phyloP scores from a whole-genome alignment of 306 rosid species.

The Gastrolobium villosum region DNA sequence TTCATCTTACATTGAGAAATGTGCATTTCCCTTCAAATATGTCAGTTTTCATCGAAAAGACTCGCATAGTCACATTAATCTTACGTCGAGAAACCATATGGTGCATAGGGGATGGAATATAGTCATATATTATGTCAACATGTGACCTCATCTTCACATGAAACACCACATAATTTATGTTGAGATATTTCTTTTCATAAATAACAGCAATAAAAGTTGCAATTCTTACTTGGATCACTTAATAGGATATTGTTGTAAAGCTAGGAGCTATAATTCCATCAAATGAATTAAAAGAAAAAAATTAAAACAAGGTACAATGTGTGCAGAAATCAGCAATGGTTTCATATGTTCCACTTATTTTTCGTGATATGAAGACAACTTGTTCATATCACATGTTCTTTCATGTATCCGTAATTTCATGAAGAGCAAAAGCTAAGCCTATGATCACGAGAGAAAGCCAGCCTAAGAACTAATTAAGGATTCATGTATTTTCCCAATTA shows the following conservation, averaged over 20 bases:
- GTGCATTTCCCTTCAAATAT: background rate
- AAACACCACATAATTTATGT: background rate
- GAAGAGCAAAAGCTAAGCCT: conserved; percentile 21
- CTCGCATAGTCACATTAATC: conserved; percentile 36
- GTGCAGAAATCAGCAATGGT: conserved; percentile 1
- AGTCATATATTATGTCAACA: background rate
- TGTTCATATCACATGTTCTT: conserved; percentile 46
- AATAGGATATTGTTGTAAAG: background rate
- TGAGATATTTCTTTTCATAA: conserved; percentile 16
- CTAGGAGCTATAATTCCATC: conserved; percentile 8
- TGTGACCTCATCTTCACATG: conserved; percentile 35
- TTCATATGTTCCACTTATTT: background rate
- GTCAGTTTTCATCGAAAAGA: background rate
- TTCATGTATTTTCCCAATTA: conserved; percentile 21
- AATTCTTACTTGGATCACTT: background rate
- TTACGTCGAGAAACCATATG: background rate
- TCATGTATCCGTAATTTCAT: conserved; percentile 36
- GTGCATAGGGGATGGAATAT: background rate
- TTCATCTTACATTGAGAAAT: background rate
- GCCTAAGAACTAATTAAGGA: background rate
- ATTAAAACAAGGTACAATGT: background rate
- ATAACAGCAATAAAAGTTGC: background rate
- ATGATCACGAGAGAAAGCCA: conserved; percentile 44
- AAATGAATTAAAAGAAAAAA: background rate
- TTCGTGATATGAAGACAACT: conserved; percentile 13